Percentiles rank a stretch among this genome's conserved stretches.
Conservation (phyloP, 176 grass and related monocot species). For the Aegilops tauschii region DNA sequence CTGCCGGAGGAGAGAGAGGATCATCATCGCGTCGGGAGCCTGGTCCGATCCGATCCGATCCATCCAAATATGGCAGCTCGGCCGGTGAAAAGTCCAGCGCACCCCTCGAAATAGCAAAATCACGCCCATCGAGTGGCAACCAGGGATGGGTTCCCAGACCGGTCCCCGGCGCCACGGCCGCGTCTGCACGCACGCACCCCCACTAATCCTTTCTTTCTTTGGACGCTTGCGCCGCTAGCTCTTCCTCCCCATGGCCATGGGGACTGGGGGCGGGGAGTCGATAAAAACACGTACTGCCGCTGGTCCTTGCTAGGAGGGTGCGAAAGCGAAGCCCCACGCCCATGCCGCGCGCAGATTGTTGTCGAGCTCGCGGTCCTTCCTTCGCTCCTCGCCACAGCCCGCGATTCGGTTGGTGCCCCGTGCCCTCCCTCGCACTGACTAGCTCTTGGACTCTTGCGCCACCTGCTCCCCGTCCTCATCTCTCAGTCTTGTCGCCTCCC, state of each 20-base stretch:
- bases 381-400: constrained; percentile 20
- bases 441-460: constrained; percentile 19
- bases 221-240: neutral
- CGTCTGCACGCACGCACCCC: neutral
- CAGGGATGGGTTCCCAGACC: neutral
- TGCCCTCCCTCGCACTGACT: neutral
- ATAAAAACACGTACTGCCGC: neutral
- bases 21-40: neutral
- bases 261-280: neutral
- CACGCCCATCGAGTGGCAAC: neutral
- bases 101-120: neutral
- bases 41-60: neutral
- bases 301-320: neutral
- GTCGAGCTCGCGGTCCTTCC: constrained; percentile 20
- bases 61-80: neutral
- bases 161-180: neutral
- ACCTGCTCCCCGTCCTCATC: constrained; percentile 11
- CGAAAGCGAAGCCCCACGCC: neutral
- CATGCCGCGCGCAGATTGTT: neutral
- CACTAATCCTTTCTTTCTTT: neutral
- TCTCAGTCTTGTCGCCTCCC: constrained; percentile 7
- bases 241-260: neutral
- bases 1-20: no score
- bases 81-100: neutral
- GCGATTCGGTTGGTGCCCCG: constrained; percentile 27